Conservation (phyloP, 805 yeast genomes). For the Lipomyces orientalis region DNA sequence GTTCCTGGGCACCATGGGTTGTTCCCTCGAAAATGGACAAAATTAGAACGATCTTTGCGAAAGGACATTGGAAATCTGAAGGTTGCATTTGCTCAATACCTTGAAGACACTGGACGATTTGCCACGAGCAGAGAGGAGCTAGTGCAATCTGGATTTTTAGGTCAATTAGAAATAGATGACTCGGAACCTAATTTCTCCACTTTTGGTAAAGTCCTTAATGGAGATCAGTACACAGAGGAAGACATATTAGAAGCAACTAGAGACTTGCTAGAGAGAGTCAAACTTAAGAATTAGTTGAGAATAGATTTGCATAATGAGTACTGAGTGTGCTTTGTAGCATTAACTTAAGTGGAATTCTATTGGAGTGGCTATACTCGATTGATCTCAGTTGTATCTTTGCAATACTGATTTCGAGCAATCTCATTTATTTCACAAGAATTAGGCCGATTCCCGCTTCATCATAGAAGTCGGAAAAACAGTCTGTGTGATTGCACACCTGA, state of each 20-base stretch:
- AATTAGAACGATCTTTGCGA: slow-evolving; percentile 27
- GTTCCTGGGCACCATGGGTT: slow-evolving; percentile 31
- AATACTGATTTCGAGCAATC: background rate
- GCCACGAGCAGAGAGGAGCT: slow-evolving; percentile 30
- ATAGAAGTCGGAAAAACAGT: too few relatives aligned
- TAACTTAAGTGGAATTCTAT: background rate
- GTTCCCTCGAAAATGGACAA: slow-evolving; percentile 35
- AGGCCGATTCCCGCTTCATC: background rate
- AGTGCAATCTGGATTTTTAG: slow-evolving; percentile 10
- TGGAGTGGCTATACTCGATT: background rate
- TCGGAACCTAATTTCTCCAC: slow-evolving; percentile 13
- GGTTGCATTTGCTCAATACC: slow-evolving; percentile 27
- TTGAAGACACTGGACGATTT: slow-evolving; percentile 18
- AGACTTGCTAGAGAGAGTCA: background rate
- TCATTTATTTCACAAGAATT: background rate
- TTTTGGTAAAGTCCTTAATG: slow-evolving; percentile 26
- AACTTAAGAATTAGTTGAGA: background rate
- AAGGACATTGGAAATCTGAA: slow-evolving; percentile 27
- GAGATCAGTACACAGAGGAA: slow-evolving; percentile 28
- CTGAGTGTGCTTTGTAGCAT: background rate
- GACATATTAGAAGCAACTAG: slow-evolving; percentile 23
- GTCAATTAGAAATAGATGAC: slow-evolving; percentile 18
- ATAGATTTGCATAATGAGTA: background rate
- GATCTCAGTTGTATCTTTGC: background rate
- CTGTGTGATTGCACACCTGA: background rate